Conservation (phyloP, 225 moss, liverwort and hornwort genomes). For the Pleurozium schreberi region DNA sequence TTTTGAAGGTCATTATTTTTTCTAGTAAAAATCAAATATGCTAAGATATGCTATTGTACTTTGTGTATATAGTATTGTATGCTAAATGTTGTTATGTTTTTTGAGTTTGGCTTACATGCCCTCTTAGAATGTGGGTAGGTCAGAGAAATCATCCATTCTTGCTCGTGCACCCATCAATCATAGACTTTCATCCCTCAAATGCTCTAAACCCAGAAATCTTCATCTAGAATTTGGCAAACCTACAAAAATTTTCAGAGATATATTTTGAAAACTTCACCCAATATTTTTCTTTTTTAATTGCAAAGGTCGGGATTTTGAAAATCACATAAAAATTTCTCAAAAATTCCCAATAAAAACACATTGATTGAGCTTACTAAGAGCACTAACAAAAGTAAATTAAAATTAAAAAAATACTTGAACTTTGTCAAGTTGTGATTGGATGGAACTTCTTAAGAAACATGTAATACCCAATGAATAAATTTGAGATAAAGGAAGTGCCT, state of each 20-base stretch:
- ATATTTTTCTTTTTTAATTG: not conserved
- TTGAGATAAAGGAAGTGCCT: no score
- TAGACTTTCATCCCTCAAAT: not conserved
- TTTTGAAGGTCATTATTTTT: not conserved
- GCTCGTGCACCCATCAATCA: not conserved
- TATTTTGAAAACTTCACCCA: not conserved
- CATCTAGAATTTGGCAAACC: not conserved
- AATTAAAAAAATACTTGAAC: not conserved
- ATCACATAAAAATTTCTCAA: not conserved
- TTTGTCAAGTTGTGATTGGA: not conserved
- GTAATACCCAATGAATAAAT: no score
- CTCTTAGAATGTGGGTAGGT: accelerated
- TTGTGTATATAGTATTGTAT: no score
- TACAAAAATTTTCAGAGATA: not conserved
- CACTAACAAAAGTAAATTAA: not conserved
- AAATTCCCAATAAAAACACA: not conserved
- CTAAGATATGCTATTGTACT: not conserved
- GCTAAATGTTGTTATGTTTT: no score
- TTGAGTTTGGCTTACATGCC: not conserved
- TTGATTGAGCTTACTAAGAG: not conserved
- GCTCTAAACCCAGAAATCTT: not conserved
- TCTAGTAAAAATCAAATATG: not conserved
- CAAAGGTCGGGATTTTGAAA: not conserved
- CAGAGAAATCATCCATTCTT: not conserved
- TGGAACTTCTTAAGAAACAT: not conserved